A percentile compares a stretch with the other conserved stretches of the same genome.
Conservation (phyloP, 306 rosid species). For the Pyrus betulifolia region DNA sequence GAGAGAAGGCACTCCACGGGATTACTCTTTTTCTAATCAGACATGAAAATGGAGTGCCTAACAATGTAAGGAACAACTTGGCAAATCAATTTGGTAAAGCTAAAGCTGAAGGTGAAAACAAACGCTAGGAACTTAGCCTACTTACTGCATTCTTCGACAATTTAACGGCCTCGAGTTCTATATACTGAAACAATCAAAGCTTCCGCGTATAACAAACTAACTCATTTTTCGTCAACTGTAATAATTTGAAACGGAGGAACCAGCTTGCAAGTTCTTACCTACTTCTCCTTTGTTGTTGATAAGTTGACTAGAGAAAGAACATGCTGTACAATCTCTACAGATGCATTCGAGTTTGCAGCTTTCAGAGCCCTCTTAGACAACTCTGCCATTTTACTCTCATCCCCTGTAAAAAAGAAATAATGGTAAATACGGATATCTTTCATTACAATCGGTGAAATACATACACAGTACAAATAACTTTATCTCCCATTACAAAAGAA, state of each 20-base stretch:
- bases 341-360: conserved; percentile 55
- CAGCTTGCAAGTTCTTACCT: not conserved
- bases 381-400: conserved; percentile 53
- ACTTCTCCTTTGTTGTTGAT: conserved; percentile 17
- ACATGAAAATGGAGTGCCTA: not conserved
- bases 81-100: not conserved
- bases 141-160: not conserved
- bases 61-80: not conserved
- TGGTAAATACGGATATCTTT: not conserved
- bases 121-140: not conserved
- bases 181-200: not conserved
- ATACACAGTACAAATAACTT: no score
- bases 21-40: not conserved
- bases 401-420: conserved; percentile 30
- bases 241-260: not conserved
- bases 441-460: not conserved
- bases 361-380: conserved; percentile 72
- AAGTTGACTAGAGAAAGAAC: conserved; percentile 40
- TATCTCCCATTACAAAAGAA: not conserved
- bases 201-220: not conserved
- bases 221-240: not conserved
- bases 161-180: not conserved
- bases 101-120: not conserved
- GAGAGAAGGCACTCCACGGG: not conserved
- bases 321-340: conserved; percentile 50